Base-by-base conservation (phyloP, 2,329 filamentous ascomycete species). In the Aureobasidium sp. region DNA sequence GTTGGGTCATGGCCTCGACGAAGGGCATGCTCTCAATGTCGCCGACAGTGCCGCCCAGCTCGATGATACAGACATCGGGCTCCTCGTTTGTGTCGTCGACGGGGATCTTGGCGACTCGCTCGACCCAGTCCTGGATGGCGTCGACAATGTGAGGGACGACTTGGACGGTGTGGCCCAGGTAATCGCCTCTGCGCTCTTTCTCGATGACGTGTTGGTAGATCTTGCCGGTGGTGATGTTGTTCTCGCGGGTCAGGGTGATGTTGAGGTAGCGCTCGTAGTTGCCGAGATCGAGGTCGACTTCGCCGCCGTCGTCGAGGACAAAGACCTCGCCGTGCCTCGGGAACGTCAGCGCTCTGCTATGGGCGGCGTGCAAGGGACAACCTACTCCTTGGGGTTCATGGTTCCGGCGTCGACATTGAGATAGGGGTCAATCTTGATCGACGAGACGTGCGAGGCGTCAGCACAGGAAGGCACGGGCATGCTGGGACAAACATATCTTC, bases 151-250 rank as follows among this genome's bases (percentile, higher is more conserved):
- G 91, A 2, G 91, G 91, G 4, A 97, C 90, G 32, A 94, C 86
- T 70, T 96, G 90, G 14, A 94, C 90, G 90, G 69, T 86, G 84
- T 85, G 85, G 60, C 91, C 91, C 11, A 97, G 79, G 64, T 95
- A 97, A 67, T 93, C 84, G 53, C 83, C 83, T 57, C 73, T 72
- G 59, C 83, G 74, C 70, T 86, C 83, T 57, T 81, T 82, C 64
- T 90, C 81, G 63, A 95, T 90, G 51, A 96, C 90, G 63, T 86
- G 82, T 65, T 88, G 79, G 72, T 96, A 97, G 61, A 97, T 89
- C 75, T 97, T 96, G 66, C 93, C 93, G 5, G 91, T 95, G 3
- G 93, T 98, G 71, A 98, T 95, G 71, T 97, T 97, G 75, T 91
- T 89, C 62, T 95, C 90, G 57, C 84, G 78, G 7, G 83, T 88